These are phyloP conservation scores for Hortaea werneckii DNA, from an alignment of 2,329 filamentous ascomycete species.

Conservation along the genomic window DNA sequence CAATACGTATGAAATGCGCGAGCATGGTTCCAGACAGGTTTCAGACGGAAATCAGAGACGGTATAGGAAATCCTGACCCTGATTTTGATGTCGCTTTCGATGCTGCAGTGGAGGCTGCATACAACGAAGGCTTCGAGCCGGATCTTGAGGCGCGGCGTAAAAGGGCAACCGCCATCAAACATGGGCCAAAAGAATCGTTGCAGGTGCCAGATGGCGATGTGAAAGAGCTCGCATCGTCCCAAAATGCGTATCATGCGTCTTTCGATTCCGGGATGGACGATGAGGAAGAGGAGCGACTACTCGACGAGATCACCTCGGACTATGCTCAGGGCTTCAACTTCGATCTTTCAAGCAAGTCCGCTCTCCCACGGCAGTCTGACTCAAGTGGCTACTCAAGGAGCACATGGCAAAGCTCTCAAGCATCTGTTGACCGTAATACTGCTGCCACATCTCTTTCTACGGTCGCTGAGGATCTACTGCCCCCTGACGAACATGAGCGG, in stretches of 20 bases:
- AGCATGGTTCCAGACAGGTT: neutral
- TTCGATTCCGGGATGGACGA: constrained; percentile 19
- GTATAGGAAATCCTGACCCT: constrained; percentile 43
- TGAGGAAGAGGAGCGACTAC: constrained; percentile 42
- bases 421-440: constrained; percentile 48
- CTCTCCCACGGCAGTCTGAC: constrained; percentile 67
- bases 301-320: constrained; percentile 81
- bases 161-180: constrained; percentile 10
- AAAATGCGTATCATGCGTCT: constrained; percentile 4
- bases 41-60: neutral
- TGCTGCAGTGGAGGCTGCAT: constrained; percentile 90
- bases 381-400: constrained; percentile 68
- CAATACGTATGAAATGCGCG: constrained; percentile 4
- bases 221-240: constrained; percentile 12
- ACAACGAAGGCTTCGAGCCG: constrained; percentile 81
- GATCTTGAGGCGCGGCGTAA: constrained; percentile 41
- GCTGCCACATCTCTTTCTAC: constrained; percentile 60
- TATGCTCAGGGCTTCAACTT: constrained; percentile 73
- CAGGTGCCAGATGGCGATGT: constrained; percentile 14
- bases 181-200: constrained; percentile 13
- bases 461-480: constrained; percentile 52
- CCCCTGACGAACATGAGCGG: constrained; percentile 20
- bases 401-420: constrained; percentile 66
- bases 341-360: constrained; percentile 55
- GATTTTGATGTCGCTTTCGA: constrained; percentile 92